phyloP scores from a whole-genome alignment of 129 eudicot species.

The Erigeron canadensis region DNA sequence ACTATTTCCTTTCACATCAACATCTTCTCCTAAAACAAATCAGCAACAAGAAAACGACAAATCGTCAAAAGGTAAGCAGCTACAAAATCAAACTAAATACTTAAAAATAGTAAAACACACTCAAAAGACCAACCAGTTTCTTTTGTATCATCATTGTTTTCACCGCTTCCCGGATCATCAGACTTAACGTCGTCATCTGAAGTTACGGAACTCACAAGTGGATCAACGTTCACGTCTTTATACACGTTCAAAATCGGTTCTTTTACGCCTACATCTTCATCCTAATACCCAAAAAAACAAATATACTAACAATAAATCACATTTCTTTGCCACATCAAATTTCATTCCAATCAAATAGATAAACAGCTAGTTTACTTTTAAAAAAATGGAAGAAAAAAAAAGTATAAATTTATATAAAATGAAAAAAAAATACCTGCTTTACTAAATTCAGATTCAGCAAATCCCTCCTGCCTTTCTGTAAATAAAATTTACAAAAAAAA shows the following conservation, averaged over 20 bases:
- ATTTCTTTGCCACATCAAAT: not conserved
- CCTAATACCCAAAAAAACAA: slow-evolving; percentile 38
- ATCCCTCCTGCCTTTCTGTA: slow-evolving; percentile 76
- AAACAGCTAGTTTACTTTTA: too few species aligned
- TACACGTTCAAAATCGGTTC: slow-evolving; percentile 64
- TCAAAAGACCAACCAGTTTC: slow-evolving; percentile 41
- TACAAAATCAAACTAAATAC: not conserved
- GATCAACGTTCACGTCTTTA: slow-evolving; percentile 49
- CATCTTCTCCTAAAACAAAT: slow-evolving; percentile 41
- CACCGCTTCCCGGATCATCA: slow-evolving; percentile 30
- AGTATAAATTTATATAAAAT: too few species aligned
- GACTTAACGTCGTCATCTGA: slow-evolving; percentile 19
- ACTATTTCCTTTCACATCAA: slow-evolving; percentile 30
- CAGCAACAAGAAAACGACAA: not conserved
- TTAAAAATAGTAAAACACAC: slow-evolving; percentile 4
- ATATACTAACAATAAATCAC: not conserved
- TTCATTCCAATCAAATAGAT: not conserved
- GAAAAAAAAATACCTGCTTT: slow-evolving; percentile 65
- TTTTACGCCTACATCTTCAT: slow-evolving; percentile 48
- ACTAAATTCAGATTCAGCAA: slow-evolving; percentile 46
- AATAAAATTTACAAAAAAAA: not conserved
- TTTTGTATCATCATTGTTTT: slow-evolving; percentile 20
- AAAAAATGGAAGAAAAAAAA: too few species aligned
- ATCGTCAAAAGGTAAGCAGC: not conserved
- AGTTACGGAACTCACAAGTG: slow-evolving; percentile 29